A percentile compares a stretch with the other conserved stretches of the same genome.
phyloP scores from a whole-genome alignment of 1,284 basidiomycete genomes.

The Malassezia restricta region DNA sequence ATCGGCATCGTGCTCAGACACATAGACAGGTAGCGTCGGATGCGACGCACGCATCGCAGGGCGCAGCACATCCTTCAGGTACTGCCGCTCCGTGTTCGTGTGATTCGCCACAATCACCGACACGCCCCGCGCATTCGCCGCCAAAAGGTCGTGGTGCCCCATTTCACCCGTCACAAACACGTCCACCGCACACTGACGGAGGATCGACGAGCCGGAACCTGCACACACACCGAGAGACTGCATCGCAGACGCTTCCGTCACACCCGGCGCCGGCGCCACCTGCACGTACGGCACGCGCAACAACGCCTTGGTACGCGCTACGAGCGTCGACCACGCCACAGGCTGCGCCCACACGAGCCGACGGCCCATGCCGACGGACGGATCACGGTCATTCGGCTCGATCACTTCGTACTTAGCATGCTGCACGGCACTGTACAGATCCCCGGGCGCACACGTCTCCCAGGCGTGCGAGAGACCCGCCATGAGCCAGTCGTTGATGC shows the following conservation, averaged over 20 bases:
- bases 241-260: constrained; percentile 16
- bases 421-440: background rate
- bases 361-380: constrained; percentile 10
- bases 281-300: constrained; percentile 10
- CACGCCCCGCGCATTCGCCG: constrained; percentile 30
- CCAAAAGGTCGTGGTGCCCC: constrained; percentile 38
- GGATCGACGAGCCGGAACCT: constrained; percentile 34
- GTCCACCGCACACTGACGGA: constrained; percentile 23
- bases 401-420: constrained; percentile 11
- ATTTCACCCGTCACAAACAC: constrained; percentile 42
- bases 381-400: background rate
- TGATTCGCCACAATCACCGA: constrained; percentile 40
- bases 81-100: constrained; percentile 35
- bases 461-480: constrained; percentile 19
- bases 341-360: background rate
- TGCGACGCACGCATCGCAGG: background rate
- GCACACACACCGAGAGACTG: constrained; percentile 34
- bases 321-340: background rate
- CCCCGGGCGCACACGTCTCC: constrained; percentile 1
- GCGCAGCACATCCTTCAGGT: constrained; percentile 8
- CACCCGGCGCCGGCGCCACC: background rate
- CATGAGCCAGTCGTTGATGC: constrained; percentile 56
- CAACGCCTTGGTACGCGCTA: constrained; percentile 5
- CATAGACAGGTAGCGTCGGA: background rate
- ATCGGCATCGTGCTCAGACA: constrained; percentile 11